These are phyloP conservation scores for Brassica juncea DNA, from an alignment of 345 rosid genomes.

Conservation along the genomic window DNA sequence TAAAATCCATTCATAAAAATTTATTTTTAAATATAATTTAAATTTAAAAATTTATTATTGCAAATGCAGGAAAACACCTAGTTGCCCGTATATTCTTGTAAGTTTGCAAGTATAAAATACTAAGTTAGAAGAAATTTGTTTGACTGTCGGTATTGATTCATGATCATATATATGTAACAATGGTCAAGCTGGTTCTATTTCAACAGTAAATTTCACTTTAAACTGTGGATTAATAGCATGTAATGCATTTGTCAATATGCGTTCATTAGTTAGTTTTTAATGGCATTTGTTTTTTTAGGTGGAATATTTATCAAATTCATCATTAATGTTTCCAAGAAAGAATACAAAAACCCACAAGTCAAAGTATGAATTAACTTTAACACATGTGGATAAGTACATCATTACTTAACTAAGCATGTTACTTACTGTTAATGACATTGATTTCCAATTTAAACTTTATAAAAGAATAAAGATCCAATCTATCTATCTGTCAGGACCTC, in stretches of 20 bases:
- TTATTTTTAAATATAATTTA: no score
- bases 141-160: not conserved
- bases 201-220: not conserved
- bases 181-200: not conserved
- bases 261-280: not conserved
- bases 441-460: not conserved
- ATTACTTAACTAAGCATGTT: slow-evolving; percentile 37
- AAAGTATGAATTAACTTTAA: slow-evolving; percentile 23
- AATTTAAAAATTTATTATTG: no score
- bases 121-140: not conserved
- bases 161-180: not conserved
- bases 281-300: not conserved
- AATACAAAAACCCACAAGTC: slow-evolving; percentile 33
- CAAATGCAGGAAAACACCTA: no score
- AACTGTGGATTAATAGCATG: not conserved
- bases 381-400: slow-evolving; percentile 29
- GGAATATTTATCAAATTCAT: slow-evolving; percentile 4
- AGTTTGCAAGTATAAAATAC: not conserved
- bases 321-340: slow-evolving; percentile 24
- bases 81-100: not conserved
- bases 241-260: not conserved
- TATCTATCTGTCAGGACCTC: slow-evolving; percentile 40
- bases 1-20: no score
- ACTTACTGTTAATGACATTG: slow-evolving; percentile 22
- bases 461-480: slow-evolving; percentile 20